These are phyloP conservation scores for Pyrenula aspistea DNA, from an alignment of 495 filamentous ascomycete species.

Conservation along the genomic window DNA sequence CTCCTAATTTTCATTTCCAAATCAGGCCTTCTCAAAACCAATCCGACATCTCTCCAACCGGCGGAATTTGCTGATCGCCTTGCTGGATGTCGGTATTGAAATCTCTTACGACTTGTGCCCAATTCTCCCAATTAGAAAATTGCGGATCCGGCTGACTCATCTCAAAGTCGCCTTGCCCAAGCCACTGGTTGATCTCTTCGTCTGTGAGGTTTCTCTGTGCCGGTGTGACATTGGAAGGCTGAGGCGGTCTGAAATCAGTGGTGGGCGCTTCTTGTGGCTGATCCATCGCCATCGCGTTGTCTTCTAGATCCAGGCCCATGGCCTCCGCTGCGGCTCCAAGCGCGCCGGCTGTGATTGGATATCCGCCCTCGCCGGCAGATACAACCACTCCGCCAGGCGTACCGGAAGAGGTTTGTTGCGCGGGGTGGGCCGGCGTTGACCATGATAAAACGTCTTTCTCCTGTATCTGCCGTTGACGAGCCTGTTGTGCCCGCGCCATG, in stretches of 20 bases:
- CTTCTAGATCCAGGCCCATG: neutral
- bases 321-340: neutral
- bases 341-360: neutral
- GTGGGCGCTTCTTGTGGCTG: neutral
- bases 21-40: neutral
- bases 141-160: neutral
- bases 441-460: constrained; percentile 32
- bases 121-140: constrained; percentile 25
- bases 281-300: neutral
- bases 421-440: constrained; percentile 14
- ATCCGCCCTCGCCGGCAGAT: neutral
- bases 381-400: neutral
- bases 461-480: constrained; percentile 21
- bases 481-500: constrained; percentile 47
- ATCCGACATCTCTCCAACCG: neutral
- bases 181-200: neutral
- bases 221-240: neutral
- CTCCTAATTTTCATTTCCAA: too few relatives aligned
- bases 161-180: neutral
- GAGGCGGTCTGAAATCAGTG: neutral
- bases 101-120: constrained; percentile 38
- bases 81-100: constrained; percentile 31
- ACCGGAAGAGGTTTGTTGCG: neutral
- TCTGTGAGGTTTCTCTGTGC: neutral
- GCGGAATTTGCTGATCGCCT: neutral